A percentile compares a stretch with the other conserved stretches of the same genome.
Conservation (phyloP, 1,284 basidiomycete genomes). For the Inonotus hispidus region DNA sequence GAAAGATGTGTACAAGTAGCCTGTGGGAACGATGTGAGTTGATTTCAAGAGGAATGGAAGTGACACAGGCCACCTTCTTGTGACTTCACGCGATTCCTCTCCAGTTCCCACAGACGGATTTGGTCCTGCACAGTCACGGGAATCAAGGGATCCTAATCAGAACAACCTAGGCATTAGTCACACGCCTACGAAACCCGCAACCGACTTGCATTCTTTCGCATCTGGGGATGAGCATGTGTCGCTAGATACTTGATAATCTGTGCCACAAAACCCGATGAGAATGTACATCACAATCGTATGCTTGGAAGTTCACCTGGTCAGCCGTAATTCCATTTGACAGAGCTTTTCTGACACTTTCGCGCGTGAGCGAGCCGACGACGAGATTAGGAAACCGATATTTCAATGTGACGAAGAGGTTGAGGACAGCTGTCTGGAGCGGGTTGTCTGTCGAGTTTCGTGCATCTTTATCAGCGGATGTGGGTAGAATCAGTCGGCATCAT, state of each 20-base stretch:
- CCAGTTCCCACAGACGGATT: constrained; percentile 96
- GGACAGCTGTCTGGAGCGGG: constrained; percentile 91
- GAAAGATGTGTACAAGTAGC: constrained; percentile 86
- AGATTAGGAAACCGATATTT: constrained; percentile 95
- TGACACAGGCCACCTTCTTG: constrained; percentile 62
- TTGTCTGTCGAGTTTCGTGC: constrained; percentile 55
- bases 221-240: constrained; percentile 95
- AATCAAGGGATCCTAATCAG: constrained; percentile 72
- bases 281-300: neutral
- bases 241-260: constrained; percentile 95
- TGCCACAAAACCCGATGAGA: constrained; percentile 8
- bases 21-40: constrained; percentile 34
- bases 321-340: constrained; percentile 94
- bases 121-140: constrained; percentile 98
- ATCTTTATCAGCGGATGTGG: constrained; percentile 6
- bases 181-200: constrained; percentile 3
- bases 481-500: constrained; percentile 21
- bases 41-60: constrained; percentile 21
- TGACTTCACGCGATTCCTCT: constrained; percentile 87
- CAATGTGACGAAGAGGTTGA: constrained; percentile 91
- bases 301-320: constrained; percentile 68
- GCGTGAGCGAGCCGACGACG: constrained; percentile 90
- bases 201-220: constrained; percentile 81
- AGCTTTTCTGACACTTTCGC: constrained; percentile 93
- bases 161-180: neutral